Base-by-base conservation (phyloP, 1,284 basidiomycete species). In the Tylopilus orsonianus region DNA sequence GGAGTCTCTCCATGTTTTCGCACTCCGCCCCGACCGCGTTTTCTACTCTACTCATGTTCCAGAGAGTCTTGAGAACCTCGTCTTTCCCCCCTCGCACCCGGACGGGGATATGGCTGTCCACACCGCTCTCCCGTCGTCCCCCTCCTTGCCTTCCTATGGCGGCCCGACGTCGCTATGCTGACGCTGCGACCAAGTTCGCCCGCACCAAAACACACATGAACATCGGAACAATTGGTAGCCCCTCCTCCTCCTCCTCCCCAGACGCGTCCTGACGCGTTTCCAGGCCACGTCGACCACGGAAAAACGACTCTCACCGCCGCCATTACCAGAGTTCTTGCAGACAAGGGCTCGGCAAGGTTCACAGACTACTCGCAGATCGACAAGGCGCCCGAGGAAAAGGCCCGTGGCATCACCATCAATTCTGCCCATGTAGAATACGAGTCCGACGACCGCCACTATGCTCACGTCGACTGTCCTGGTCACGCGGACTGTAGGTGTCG, bases 341-440 rank as follows among this genome's bases (percentile, higher is more conserved):
- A 87, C 57, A 68, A 70, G 52, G 87, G 89, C 58, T 90, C 87
- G 47, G 95, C 93, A 57, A 93, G 88, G 70, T 99, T 99, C 73
- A 90, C 97, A 58, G 96, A 96, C 80, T 99, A 99, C 75, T 83
- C 82, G 47, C 86, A 94, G 72, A 99, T 99, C 66, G 97, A 99
- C 87, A 97, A 94, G 78, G 97, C 97, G n/a, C 97, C 97, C 9
- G 97, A 99, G 72, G 97, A 99, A 78, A 97, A 95, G 75, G 96
- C 96, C 50, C 92, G 97, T 73, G 97, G 97, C 77, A 99, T 99
- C 73, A 99, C 97, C 58, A 99, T 99, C 67, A 91, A 88, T 71
- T 86, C 85, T 19, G 77, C 91, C 47, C 97, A 99, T 71, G 94
- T 99, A 70, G 97, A 99, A 72, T 99, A 99, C 72, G 94, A 99